A percentile compares a stretch with the other conserved stretches of the same genome.
phyloP scores from a whole-genome alignment of 371 early-diverging fungal species.

The Zychaea mexicana region DNA sequence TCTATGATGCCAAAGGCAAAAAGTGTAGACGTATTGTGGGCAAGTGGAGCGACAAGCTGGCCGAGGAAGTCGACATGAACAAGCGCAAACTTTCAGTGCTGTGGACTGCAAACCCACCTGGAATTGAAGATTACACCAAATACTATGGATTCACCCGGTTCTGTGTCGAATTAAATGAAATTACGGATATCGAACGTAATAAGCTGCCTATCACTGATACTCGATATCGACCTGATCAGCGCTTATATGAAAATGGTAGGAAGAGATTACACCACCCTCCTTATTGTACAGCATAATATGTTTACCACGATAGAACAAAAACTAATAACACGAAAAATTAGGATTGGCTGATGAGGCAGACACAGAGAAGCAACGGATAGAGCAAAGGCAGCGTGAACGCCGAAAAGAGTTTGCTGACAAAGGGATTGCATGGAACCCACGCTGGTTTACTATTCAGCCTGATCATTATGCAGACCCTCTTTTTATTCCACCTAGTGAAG shows the following conservation, averaged over 20 bases:
- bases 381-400: constrained; percentile 82
- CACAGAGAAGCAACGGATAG: constrained; percentile 81
- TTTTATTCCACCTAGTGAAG: constrained; percentile 27
- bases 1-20: constrained; percentile 53
- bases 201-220: constrained; percentile 87
- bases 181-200: constrained; percentile 57
- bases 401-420: constrained; percentile 67
- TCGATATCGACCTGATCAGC: constrained; percentile 88
- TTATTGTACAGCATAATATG: no score
- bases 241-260: constrained; percentile 75
- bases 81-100: constrained; percentile 66
- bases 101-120: constrained; percentile 79
- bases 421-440: constrained; percentile 65
- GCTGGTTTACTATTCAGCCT: constrained; percentile 69
- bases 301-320: no score
- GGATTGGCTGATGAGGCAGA: constrained; percentile 76
- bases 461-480: constrained; percentile 14
- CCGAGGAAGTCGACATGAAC: constrained; percentile 50
- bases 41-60: constrained; percentile 63
- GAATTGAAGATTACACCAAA: constrained; percentile 62
- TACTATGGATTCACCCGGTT: constrained; percentile 91
- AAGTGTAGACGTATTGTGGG: constrained; percentile 55
- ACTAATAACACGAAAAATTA: not conserved
- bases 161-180: constrained; percentile 84
- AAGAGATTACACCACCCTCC: no score